Evolutionary conservation across 2,329 filamentous ascomycete species (phyloP).

Genomic region (Teratosphaeria destructans): DNA sequence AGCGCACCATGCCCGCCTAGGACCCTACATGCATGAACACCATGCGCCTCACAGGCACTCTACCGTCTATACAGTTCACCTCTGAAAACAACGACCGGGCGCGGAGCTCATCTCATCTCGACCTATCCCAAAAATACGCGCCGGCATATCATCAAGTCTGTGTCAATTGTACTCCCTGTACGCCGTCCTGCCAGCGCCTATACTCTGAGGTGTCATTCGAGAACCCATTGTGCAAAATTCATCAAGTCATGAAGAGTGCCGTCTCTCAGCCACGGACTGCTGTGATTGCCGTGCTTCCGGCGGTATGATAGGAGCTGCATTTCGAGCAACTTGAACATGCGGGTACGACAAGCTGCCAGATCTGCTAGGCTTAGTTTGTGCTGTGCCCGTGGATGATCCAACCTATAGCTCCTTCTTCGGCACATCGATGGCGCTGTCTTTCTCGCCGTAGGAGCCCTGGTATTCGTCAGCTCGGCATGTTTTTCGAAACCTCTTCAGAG

Average conservation of each 20-base stretch:
- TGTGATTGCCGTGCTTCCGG: not conserved
- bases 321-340: not conserved
- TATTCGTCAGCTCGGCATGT: slow-evolving; percentile 3
- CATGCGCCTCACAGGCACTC: no score
- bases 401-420: slow-evolving; percentile 19
- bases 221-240: not conserved
- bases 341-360: not conserved
- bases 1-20: no score
- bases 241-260: not conserved
- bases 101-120: no score
- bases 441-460: slow-evolving; percentile 23
- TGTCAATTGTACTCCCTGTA: not conserved
- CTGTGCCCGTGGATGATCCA: not conserved
- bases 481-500: slow-evolving; percentile 1
- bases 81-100: no score
- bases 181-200: not conserved
- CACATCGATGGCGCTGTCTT: slow-evolving; percentile 20
- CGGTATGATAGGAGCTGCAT: no score
- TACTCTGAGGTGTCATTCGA: not conserved
- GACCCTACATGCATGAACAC: no score
- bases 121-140: no score
- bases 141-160: no score
- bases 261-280: not conserved
- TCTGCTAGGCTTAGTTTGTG: not conserved
- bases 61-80: no score